Percentiles rank a stretch among this genome's conserved stretches.
phyloP scores from a whole-genome alignment of 2,329 filamentous ascomycete species.

The Exophiala oligosperma region DNA sequence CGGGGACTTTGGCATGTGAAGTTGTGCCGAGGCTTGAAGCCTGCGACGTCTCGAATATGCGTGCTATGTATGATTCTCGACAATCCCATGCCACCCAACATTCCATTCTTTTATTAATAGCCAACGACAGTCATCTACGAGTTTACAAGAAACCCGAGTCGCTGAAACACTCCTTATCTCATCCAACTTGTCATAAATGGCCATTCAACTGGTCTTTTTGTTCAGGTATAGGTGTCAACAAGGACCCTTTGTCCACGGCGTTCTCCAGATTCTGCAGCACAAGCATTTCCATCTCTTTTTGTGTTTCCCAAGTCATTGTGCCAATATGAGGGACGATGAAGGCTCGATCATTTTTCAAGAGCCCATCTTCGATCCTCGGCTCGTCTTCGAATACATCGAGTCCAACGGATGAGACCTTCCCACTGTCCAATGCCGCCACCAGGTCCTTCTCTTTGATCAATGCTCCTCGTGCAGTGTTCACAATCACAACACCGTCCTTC shows the following conservation, averaged over 20 bases:
- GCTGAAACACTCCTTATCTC: too few species aligned
- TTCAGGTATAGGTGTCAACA: conserved; percentile 63
- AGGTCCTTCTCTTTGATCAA: conserved; percentile 50
- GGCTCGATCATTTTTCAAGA: conserved; percentile 44
- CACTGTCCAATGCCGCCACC: conserved; percentile 44
- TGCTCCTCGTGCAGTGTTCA: conserved; percentile 47
- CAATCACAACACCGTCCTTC: conserved; percentile 47
- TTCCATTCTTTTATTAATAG: too few species aligned
- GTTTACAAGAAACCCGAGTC: too few species aligned
- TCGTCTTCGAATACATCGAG: conserved; percentile 51
- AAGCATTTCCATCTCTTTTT: conserved; percentile 62
- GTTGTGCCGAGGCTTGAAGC: too few species aligned
- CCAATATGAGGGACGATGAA: conserved; percentile 62
- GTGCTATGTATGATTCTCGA: too few species aligned
- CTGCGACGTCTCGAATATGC: too few species aligned
- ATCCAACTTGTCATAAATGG: conserved; percentile 10
- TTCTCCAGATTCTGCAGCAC: conserved; percentile 59
- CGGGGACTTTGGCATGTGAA: too few species aligned
- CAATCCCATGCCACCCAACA: too few species aligned
- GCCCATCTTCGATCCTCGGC: conserved; percentile 48
- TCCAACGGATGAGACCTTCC: conserved; percentile 47
- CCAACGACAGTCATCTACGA: too few species aligned
- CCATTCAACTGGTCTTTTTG: conserved; percentile 46
- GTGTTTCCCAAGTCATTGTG: conserved; percentile 60
- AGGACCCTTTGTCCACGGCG: conserved; percentile 56